Conservation (phyloP, 2,329 filamentous ascomycete species). For the Teratosphaeria pseudoeucalypti region DNA sequence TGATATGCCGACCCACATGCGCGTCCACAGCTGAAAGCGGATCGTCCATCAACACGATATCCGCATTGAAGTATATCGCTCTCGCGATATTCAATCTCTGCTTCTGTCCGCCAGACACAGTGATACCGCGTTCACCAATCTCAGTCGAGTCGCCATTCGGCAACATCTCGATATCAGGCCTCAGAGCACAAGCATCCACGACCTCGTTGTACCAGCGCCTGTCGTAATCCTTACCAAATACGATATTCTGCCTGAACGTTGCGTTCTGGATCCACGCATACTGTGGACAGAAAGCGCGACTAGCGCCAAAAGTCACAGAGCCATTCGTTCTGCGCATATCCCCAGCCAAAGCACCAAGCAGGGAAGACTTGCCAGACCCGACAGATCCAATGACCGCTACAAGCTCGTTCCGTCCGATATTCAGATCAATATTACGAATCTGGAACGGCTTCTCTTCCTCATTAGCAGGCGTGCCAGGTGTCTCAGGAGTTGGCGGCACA, state of each 20-base stretch:
- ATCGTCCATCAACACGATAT: slow-evolving; percentile 55
- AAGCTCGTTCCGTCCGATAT: slow-evolving; percentile 63
- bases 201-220: slow-evolving; percentile 72
- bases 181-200: slow-evolving; percentile 74
- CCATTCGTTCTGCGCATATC: slow-evolving; percentile 83
- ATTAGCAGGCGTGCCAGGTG: slow-evolving; percentile 24
- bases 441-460: slow-evolving; percentile 58
- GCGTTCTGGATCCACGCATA: slow-evolving; percentile 98
- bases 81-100: slow-evolving; percentile 90
- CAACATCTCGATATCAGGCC: slow-evolving; percentile 84
- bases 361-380: slow-evolving; percentile 79
- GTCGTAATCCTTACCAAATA: slow-evolving; percentile 70
- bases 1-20: slow-evolving; percentile 60
- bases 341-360: slow-evolving; percentile 79
- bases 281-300: slow-evolving; percentile 83
- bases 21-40: slow-evolving; percentile 48
- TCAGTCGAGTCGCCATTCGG: slow-evolving; percentile 81
- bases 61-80: slow-evolving; percentile 55
- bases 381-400: slow-evolving; percentile 82
- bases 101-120: slow-evolving; percentile 89
- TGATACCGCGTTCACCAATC: slow-evolving; percentile 92
- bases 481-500: slow-evolving; percentile 10
- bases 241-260: slow-evolving; percentile 75
- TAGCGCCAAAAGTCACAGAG: slow-evolving; percentile 63
- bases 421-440: slow-evolving; percentile 57